phyloP scores from a whole-genome alignment of 164 flowering plant genomes.

The Warburgia ugandensis region DNA sequence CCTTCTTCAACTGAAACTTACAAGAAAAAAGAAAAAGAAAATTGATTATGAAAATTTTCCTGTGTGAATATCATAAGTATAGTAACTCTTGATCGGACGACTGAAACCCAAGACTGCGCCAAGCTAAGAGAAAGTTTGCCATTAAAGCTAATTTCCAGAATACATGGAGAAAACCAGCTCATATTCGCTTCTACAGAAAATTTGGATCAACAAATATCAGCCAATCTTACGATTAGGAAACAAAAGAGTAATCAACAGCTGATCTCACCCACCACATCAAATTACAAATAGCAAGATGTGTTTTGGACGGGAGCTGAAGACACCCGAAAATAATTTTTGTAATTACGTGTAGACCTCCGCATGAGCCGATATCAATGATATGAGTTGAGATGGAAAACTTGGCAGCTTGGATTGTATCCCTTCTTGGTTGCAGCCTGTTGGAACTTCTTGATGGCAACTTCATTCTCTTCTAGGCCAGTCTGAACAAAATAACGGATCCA shows the following conservation, averaged over 20 bases:
- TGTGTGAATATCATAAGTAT: background rate
- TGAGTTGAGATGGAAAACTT: slow-evolving; percentile 75
- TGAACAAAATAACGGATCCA: slow-evolving; percentile 75
- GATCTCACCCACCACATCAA: background rate
- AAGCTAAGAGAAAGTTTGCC: too few relatives aligned
- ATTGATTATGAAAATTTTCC: background rate
- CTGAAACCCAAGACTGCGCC: background rate
- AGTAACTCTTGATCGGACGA: background rate
- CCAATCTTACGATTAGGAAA: background rate
- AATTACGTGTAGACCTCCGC: background rate
- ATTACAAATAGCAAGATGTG: background rate
- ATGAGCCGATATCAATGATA: slow-evolving; percentile 28
- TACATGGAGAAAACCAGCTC: background rate
- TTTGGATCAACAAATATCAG: slow-evolving; percentile 2
- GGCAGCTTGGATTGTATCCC: slow-evolving; percentile 66
- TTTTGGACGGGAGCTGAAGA: slow-evolving; percentile 1
- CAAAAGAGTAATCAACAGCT: slow-evolving; percentile 1
- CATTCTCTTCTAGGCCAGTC: slow-evolving; percentile 68
- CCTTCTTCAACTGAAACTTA: too few relatives aligned
- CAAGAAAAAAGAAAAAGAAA: background rate
- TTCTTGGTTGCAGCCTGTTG: slow-evolving; percentile 60
- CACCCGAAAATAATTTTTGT: background rate
- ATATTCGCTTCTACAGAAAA: background rate
- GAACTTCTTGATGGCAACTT: slow-evolving; percentile 63
- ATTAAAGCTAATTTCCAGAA: background rate